Conservation (phyloP, 2,329 filamentous ascomycete genomes). For the Paramyrothecium sp. region DNA sequence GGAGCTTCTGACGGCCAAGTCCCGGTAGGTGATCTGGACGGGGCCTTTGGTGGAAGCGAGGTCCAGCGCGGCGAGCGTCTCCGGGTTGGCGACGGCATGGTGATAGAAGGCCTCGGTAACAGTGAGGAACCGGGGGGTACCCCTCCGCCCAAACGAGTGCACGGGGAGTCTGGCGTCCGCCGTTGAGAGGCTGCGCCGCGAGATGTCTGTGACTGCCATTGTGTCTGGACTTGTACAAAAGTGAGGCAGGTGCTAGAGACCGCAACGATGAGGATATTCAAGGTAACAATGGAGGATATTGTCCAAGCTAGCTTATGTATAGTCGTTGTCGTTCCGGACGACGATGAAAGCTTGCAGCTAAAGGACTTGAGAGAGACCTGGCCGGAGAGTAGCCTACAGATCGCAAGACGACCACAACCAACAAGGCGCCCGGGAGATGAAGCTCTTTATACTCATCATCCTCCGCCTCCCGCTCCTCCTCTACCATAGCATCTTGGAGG, state of each 20-base stretch:
- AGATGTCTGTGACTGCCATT: background rate
- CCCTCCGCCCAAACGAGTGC: background rate
- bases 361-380: background rate
- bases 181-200: background rate
- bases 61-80: constrained; percentile 35
- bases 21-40: constrained; percentile 41
- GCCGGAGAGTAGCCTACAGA: background rate
- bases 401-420: background rate
- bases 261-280: background rate
- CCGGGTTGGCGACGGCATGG: constrained; percentile 32
- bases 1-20: constrained; percentile 33
- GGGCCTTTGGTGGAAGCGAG: constrained; percentile 21
- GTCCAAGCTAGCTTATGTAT: too few relatives aligned
- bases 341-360: background rate
- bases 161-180: background rate
- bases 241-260: background rate
- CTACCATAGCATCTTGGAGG: background rate
- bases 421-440: background rate
- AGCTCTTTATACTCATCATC: background rate
- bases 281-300: too few relatives aligned
- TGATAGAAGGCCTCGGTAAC: constrained; percentile 34
- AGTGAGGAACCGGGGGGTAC: constrained; percentile 16
- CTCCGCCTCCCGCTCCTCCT: background rate
- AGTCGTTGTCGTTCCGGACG: background rate
- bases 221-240: background rate